phyloP scores from a whole-genome alignment of 495 filamentous ascomycete genomes.

The Gamarada debralockiae region DNA sequence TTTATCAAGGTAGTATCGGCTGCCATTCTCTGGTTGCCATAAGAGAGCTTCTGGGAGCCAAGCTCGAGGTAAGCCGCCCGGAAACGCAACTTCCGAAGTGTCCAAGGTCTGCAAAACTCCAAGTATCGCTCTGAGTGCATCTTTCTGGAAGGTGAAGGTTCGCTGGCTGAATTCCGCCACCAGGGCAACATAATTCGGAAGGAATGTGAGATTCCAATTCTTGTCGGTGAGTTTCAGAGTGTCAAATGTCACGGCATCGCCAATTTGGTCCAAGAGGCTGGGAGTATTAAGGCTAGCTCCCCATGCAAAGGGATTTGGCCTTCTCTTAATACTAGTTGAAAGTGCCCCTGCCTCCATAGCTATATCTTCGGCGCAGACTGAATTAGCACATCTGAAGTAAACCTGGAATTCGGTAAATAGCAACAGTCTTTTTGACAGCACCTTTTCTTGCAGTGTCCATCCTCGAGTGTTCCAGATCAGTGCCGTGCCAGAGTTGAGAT shows the following conservation, averaged over 20 bases:
- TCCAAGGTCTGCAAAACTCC: constrained; percentile 4
- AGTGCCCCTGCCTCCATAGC: constrained; percentile 5
- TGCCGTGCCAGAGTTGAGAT: no score
- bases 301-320: constrained; percentile 8
- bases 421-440: no score
- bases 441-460: no score
- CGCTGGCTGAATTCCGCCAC: constrained; percentile 1
- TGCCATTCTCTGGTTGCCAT: no score
- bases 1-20: no score
- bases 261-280: not conserved
- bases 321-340: constrained; percentile 1
- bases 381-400: no score
- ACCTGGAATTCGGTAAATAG: no score
- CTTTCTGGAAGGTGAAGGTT: constrained; percentile 3
- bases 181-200: constrained; percentile 4
- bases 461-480: no score
- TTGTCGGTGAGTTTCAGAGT: constrained; percentile 7
- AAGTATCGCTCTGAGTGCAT: constrained; percentile 1
- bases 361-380: constrained; percentile 9
- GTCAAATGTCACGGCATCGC: constrained; percentile 1
- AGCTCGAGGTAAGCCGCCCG: no score
- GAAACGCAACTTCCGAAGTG: not conserved
- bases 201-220: constrained; percentile 1
- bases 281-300: not conserved
- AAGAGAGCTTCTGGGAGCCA: no score